A percentile compares a stretch with the other conserved stretches of the same genome.
Conservation (phyloP, 108 stramenopile genomes). For the Discostella pseudostelligera region DNA sequence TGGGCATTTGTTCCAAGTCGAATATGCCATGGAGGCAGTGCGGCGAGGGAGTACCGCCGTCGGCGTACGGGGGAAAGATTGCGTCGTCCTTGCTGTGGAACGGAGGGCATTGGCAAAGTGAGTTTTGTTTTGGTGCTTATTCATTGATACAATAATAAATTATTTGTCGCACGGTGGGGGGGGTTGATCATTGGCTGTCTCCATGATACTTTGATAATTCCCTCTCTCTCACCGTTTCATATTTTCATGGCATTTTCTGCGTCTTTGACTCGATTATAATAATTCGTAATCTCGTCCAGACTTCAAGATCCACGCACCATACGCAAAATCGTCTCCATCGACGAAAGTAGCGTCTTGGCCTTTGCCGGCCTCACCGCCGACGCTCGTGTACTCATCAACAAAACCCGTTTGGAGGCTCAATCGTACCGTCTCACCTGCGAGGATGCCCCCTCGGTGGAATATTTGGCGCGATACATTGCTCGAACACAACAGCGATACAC, state of each 20-base stretch:
- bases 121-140: too few relatives aligned
- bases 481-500: constrained; percentile 98
- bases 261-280: too few relatives aligned
- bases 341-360: constrained; percentile 93
- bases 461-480: constrained; percentile 96
- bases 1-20: constrained; percentile 99
- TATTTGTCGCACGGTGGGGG: too few relatives aligned
- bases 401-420: constrained; percentile 93
- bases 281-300: too few relatives aligned
- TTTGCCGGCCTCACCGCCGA: constrained; percentile 99
- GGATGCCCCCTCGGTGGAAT: constrained; percentile 97
- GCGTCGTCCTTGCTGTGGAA: constrained; percentile 98
- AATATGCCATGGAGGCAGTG: constrained; percentile 99
- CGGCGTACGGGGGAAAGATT: constrained; percentile 94
- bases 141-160: too few relatives aligned
- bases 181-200: too few relatives aligned
- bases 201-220: too few relatives aligned
- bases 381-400: constrained; percentile 96
- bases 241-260: too few relatives aligned
- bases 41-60: constrained; percentile 97
- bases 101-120: constrained; percentile 95
- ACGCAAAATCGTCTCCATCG: constrained; percentile 96
- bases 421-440: constrained; percentile 99
- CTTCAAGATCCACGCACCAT: constrained; percentile 98
- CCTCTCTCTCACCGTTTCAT: background rate